Conservation (phyloP, 148 eudicot genomes). For the Spergularia bocconei region DNA sequence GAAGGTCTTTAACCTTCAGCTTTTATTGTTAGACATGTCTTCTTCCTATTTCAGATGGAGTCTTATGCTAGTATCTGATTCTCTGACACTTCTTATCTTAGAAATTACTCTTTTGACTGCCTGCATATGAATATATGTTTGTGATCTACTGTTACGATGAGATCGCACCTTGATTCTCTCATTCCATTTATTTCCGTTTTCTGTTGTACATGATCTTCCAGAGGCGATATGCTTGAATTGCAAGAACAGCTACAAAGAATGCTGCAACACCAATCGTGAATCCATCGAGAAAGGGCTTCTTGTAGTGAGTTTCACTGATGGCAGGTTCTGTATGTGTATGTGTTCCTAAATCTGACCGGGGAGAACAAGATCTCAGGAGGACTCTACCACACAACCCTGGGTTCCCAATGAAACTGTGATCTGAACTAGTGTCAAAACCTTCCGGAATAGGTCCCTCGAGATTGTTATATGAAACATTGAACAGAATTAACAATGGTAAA, state of each 20-base stretch:
- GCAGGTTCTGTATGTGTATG: conserved; percentile 2
- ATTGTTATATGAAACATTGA: conserved; percentile 56
- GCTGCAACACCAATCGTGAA: conserved; percentile 8
- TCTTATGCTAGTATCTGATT: no score
- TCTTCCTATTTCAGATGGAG: no score
- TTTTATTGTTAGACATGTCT: no score
- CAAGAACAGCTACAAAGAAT: conserved; percentile 13
- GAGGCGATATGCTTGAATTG: conserved; percentile 9
- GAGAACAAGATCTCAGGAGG: conserved; percentile 36
- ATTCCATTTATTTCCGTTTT: neutral
- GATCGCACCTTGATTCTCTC: neutral
- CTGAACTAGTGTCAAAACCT: conserved; percentile 41
- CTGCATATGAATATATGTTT: no score
- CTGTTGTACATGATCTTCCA: neutral
- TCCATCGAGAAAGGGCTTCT: conserved; percentile 32
- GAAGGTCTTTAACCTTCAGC: no score
- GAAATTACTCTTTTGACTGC: no score
- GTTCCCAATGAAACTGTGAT: conserved; percentile 52
- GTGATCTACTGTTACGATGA: neutral
- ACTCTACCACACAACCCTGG: conserved; percentile 57
- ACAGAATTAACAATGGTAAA: conserved; percentile 45
- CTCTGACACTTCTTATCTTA: no score
- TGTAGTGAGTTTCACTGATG: conserved; percentile 32
- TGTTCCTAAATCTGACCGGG: conserved; percentile 19
- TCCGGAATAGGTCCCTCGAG: conserved; percentile 63